A percentile compares a stretch with the other conserved stretches of the same genome.
These are phyloP conservation scores for Lactifluus rugatus DNA, from an alignment of 768 basidiomycete genomes.

Conservation along the genomic window DNA sequence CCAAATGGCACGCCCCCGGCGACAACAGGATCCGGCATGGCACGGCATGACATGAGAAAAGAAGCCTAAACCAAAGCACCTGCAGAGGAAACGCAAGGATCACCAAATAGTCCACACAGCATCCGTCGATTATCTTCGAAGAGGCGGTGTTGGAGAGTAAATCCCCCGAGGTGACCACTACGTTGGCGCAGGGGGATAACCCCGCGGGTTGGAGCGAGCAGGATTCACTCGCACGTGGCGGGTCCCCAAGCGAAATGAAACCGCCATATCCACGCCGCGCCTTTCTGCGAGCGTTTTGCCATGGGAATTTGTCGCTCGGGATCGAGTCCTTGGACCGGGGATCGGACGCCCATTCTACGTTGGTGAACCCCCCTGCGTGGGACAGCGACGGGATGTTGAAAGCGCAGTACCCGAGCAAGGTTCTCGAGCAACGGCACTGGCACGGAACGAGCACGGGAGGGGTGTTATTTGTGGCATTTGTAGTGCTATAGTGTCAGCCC, in stretches of 20 bases:
- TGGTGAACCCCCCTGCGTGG: constrained; percentile 1
- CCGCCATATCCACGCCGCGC: background rate
- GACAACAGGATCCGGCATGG: constrained; percentile 2
- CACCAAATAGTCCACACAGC: constrained; percentile 5
- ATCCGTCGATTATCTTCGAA: constrained; percentile 9
- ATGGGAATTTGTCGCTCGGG: constrained; percentile 1
- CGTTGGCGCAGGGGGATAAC: constrained; percentile 2
- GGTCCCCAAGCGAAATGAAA: constrained; percentile 13
- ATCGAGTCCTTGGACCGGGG: background rate
- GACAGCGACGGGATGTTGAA: background rate
- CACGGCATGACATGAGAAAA: constrained; percentile 10
- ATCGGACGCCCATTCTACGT: constrained; percentile 10
- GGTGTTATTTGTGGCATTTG: too few relatives aligned
- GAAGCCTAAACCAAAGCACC: background rate
- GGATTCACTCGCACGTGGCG: constrained; percentile 10
- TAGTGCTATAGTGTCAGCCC: too few relatives aligned
- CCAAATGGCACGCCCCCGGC: constrained; percentile 1
- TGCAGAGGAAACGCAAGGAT: constrained; percentile 5
- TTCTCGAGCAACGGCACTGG: background rate
- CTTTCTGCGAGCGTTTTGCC: constrained; percentile 9
- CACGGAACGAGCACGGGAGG: background rate
- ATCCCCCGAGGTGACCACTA: constrained; percentile 13
- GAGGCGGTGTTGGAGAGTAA: constrained; percentile 12
- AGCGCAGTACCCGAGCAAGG: background rate
- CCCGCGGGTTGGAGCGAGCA: constrained; percentile 9